phyloP scores from a whole-genome alignment of 495 filamentous ascomycete species.

The Talaromyces borbonicus region DNA sequence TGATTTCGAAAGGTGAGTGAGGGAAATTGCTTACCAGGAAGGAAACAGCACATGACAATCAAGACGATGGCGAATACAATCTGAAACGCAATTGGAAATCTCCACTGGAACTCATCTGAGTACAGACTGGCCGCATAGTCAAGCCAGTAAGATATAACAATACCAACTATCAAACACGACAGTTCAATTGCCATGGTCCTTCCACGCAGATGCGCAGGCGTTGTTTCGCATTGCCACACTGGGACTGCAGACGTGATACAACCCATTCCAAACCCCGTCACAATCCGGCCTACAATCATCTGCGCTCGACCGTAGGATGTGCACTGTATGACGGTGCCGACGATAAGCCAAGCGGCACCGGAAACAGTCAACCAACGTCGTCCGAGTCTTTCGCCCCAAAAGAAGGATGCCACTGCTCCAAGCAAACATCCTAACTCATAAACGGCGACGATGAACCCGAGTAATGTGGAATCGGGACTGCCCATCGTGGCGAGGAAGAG shows the following conservation, averaged over 20 bases:
- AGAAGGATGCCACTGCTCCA: slow-evolving; percentile 58
- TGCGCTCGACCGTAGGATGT: slow-evolving; percentile 50
- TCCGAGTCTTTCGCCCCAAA: slow-evolving; percentile 61
- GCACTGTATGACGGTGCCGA: slow-evolving; percentile 58
- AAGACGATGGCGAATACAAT: slow-evolving; percentile 47
- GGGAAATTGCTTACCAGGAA: slow-evolving; percentile 58
- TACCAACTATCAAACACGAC: slow-evolving; percentile 58
- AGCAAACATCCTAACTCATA: slow-evolving; percentile 71
- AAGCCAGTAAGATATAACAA: slow-evolving; percentile 58
- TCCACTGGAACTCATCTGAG: slow-evolving; percentile 40
- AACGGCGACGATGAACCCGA: slow-evolving; percentile 32
- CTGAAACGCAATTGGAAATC: slow-evolving; percentile 50
- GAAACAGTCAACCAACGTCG: slow-evolving; percentile 59
- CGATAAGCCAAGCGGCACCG: slow-evolving; percentile 57
- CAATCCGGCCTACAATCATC: slow-evolving; percentile 53
- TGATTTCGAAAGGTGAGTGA: no score
- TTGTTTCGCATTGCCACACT: slow-evolving; percentile 72
- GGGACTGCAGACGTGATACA: slow-evolving; percentile 61
- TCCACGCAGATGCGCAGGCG: slow-evolving; percentile 61
- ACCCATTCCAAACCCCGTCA: slow-evolving; percentile 58
- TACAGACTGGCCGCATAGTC: slow-evolving; percentile 43
- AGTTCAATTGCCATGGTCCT: slow-evolving; percentile 70
- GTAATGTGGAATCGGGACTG: slow-evolving; percentile 5
- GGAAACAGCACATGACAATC: slow-evolving; percentile 45
- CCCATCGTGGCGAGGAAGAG: slow-evolving; percentile 6